These are phyloP conservation scores for Globisporangium canariense DNA, from an alignment of 352 stramenopile genomes.

Conservation along the genomic window DNA sequence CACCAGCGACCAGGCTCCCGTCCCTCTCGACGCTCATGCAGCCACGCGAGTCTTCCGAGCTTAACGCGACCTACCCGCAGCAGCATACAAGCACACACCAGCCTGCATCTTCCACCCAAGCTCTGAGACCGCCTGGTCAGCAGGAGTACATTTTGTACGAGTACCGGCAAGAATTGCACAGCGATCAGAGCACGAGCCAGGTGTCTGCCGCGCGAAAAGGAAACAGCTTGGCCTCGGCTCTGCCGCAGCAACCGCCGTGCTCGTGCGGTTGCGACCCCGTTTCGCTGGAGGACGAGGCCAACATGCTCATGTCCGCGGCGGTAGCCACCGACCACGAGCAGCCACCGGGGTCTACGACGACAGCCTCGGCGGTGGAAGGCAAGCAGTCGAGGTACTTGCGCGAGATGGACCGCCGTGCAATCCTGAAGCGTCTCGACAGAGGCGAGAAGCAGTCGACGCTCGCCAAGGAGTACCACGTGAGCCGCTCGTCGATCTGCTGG, in stretches of 20 bases:
- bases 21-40: conserved; percentile 16
- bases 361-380: not conserved
- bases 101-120: not conserved
- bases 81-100: not conserved
- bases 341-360: no score
- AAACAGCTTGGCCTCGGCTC: conserved; percentile 3
- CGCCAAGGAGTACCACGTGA: conserved; percentile 59
- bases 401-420: conserved; percentile 46
- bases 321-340: not conserved
- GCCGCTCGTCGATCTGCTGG: conserved; percentile 53
- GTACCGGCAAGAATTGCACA: conserved; percentile 6
- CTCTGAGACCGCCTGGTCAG: not conserved
- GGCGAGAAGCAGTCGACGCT: conserved; percentile 46
- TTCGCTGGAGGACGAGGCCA: conserved; percentile 7
- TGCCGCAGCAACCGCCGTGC: conserved; percentile 3
- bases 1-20: not conserved
- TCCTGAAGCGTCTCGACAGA: conserved; percentile 32
- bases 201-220: conserved; percentile 1
- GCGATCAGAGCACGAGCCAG: conserved; percentile 1
- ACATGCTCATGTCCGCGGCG: not conserved
- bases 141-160: conserved; percentile 1
- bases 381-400: conserved; percentile 39
- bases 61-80: not conserved
- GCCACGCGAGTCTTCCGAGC: not conserved
- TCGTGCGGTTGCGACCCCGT: conserved; percentile 14